A percentile compares a stretch with the other conserved stretches of the same genome.
These are phyloP conservation scores for Alternaria metachromatica DNA, from an alignment of 2,329 filamentous ascomycete species.

Conservation along the genomic window DNA sequence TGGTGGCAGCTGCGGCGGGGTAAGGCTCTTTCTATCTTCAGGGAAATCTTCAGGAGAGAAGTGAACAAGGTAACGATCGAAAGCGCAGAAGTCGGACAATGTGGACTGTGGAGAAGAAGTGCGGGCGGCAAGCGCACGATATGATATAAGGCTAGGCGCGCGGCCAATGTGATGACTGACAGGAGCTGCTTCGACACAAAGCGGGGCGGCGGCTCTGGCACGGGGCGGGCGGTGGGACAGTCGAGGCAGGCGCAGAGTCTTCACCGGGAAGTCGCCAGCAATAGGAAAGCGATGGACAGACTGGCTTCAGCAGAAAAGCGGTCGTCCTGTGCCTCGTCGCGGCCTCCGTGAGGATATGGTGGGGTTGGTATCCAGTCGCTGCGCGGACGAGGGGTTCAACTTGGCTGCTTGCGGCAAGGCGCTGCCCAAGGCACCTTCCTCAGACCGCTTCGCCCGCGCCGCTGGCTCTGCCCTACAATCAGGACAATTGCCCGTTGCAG, in stretches of 20 bases:
- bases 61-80: no score
- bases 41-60: no score
- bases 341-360: conserved; percentile 17
- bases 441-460: conserved; percentile 26
- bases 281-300: conserved; percentile 22
- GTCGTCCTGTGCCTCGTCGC: conserved; percentile 27
- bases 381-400: conserved; percentile 15
- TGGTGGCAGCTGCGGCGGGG: conserved; percentile 39
- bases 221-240: conserved; percentile 18
- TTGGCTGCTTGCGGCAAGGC: conserved; percentile 11
- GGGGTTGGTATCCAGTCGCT: conserved; percentile 21
- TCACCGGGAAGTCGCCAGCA: conserved; percentile 19
- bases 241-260: conserved; percentile 20
- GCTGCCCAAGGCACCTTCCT: conserved; percentile 8
- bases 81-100: conserved; percentile 1
- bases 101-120: conserved; percentile 10
- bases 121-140: conserved; percentile 25
- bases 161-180: conserved; percentile 35
- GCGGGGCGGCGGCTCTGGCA: conserved; percentile 30
- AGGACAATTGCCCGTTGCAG: conserved; percentile 2
- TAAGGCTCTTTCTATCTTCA: conserved; percentile 13
- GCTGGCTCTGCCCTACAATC: conserved; percentile 15
- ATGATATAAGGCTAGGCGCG: conserved; percentile 39
- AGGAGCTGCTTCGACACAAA: conserved; percentile 19
- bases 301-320: conserved; percentile 21